Conservation (phyloP, 1,284 basidiomycete species). For the Kwoniella shivajii region DNA sequence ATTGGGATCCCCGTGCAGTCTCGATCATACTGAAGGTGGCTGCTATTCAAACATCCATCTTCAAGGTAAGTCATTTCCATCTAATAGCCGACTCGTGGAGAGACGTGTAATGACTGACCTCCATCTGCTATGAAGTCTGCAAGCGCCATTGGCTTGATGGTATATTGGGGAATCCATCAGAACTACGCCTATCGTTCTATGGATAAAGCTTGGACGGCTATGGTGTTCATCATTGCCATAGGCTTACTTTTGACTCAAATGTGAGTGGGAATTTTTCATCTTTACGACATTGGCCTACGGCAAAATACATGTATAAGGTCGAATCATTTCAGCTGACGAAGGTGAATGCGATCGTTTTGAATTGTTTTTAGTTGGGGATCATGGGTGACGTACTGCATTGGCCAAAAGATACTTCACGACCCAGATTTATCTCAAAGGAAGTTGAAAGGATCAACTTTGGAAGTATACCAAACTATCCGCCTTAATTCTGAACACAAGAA, state of each 20-base stretch:
- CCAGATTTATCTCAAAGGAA: neutral
- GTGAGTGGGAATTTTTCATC: constrained; percentile 12
- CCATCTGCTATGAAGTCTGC: constrained; percentile 9
- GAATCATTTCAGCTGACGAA: neutral
- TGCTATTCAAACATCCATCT: constrained; percentile 26
- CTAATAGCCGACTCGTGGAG: neutral
- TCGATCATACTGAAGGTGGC: constrained; percentile 26
- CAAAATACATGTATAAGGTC: neutral
- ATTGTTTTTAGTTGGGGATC: constrained; percentile 23
- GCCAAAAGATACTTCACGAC: neutral
- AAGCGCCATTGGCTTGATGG: constrained; percentile 27
- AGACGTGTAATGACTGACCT: neutral
- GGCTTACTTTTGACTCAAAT: constrained; percentile 30
- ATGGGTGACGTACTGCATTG: constrained; percentile 24
- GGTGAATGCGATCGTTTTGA: too few relatives aligned
- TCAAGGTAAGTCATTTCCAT: constrained; percentile 23
- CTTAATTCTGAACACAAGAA: neutral
- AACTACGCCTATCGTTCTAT: constrained; percentile 19
- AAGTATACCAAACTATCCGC: constrained; percentile 1
- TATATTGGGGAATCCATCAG: constrained; percentile 33
- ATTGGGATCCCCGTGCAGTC: constrained; percentile 18
- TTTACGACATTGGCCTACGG: neutral
- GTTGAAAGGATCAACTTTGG: neutral
- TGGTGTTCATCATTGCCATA: constrained; percentile 26
- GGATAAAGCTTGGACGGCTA: constrained; percentile 23